Evolutionary conservation across 78 protist species (phyloP), one percentile per base, ranked within the genome.

Genomic region (Polysphondylium violaceum): DNA sequence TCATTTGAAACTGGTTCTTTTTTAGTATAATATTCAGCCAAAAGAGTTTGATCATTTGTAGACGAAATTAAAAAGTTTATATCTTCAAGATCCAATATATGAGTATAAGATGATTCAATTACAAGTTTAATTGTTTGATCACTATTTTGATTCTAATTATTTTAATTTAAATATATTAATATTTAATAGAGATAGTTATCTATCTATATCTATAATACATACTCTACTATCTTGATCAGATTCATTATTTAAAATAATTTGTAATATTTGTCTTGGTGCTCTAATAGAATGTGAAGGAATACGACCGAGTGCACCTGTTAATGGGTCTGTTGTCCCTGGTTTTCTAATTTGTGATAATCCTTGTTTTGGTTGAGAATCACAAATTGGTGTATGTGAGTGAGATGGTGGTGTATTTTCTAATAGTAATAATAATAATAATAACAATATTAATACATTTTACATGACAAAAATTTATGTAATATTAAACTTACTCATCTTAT

Each of bases 281-380:
- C 94, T 77, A 72, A 88, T 78, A 7, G 94, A 88, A 31, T 88
- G 94, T 33, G 94, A 76, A n/a, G 94, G 94, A 33, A 88, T 88
- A 40, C 94, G 44, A 29, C 94, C 94, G 4, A 88, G 38, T 33
- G 87, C 86, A 51, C 94, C 94, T n/a, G 51, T n/a, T 43, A 88
- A 65, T 67, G 94, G 87, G 67, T 88, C 94, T 2, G 59, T 75
- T n/a, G 74, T 41, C 27, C 72, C 76, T 11, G 47, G 16, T 43
- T 68, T 68, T 31, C 41, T 67, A 53, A 55, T 69, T 67, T 63
- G 76, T 71, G 63, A 50, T 72, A 63, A 63, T 31, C 68, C 33
- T 21, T 77, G 36, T 58, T 83, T 83, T 83, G 91, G 91, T 17
- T 55, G 51, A 16, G 91, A 83, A 69, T 83, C 91, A 41, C 91